Evolutionary conservation across 148 eudicot species (phyloP).

Genomic region (Silene latifolia): DNA sequence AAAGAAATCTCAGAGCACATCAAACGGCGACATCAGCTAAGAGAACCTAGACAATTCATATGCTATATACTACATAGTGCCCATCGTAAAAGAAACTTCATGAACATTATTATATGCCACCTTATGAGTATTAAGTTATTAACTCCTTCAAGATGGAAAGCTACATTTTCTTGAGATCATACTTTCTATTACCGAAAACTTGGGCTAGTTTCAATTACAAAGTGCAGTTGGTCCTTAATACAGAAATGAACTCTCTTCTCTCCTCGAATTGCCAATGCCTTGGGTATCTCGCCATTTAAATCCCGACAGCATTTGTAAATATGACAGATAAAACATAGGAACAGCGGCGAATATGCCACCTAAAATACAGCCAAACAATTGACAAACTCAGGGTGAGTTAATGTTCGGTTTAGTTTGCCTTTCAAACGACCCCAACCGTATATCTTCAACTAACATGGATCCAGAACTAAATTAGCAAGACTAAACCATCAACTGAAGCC

Average conservation of each 20-base stretch:
- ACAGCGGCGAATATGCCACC: not conserved
- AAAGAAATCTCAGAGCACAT: conserved; percentile 1
- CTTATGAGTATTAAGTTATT: not conserved
- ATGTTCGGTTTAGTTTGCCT: not conserved
- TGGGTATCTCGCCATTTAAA: too few relatives aligned
- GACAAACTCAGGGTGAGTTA: not conserved
- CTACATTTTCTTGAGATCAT: not conserved
- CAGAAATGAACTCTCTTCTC: too few relatives aligned
- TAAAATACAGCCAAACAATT: not conserved
- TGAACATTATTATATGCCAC: not conserved
- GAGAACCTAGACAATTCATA: conserved; percentile 1
- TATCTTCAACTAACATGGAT: not conserved
- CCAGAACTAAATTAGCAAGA: not conserved
- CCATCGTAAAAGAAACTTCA: not conserved
- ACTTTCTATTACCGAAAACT: not conserved
- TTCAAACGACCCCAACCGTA: not conserved
- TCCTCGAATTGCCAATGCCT: too few relatives aligned
- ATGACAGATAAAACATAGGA: not conserved
- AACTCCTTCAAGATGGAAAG: not conserved
- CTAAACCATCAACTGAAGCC: not conserved
- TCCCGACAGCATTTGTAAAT: not conserved
- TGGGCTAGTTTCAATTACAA: not conserved
- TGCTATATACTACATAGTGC: not conserved
- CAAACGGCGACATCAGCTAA: not conserved
- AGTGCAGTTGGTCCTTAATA: not conserved